A percentile compares a stretch with the other conserved stretches of the same genome.
Conservation (phyloP, 2,329 filamentous ascomycete species). For the Exserohilum turcica region DNA sequence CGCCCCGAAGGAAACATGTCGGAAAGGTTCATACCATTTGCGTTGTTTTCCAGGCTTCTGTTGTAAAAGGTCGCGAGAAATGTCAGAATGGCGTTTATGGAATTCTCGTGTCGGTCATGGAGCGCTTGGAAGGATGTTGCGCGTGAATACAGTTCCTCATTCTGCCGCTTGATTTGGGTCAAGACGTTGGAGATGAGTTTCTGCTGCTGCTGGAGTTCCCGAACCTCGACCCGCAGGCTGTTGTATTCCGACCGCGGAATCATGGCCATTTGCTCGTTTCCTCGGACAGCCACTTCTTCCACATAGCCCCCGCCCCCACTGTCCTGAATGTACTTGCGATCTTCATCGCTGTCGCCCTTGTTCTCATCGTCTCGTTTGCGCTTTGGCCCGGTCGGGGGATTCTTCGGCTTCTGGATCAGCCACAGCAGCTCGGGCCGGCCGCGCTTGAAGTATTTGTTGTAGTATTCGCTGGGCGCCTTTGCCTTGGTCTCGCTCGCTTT, state of each 20-base stretch:
- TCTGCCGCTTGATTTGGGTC: conserved; percentile 78
- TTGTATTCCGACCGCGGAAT: conserved; percentile 75
- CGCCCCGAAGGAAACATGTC: conserved; percentile 79
- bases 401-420: conserved; percentile 95
- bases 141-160: conserved; percentile 85
- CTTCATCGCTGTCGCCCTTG: conserved; percentile 74
- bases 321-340: conserved; percentile 54
- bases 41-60: conserved; percentile 85
- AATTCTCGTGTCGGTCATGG: conserved; percentile 96
- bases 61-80: conserved; percentile 97
- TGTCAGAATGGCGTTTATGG: conserved; percentile 97
- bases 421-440: conserved; percentile 91
- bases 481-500: conserved; percentile 95
- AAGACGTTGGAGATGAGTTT: conserved; percentile 84
- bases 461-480: conserved; percentile 98
- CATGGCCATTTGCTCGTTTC: conserved; percentile 54
- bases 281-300: conserved; percentile 48
- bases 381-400: conserved; percentile 59
- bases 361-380: conserved; percentile 61
- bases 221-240: conserved; percentile 77
- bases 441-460: conserved; percentile 93
- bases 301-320: conserved; percentile 48
- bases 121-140: conserved; percentile 87
- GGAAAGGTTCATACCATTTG: conserved; percentile 73
- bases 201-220: conserved; percentile 83